phyloP scores from a whole-genome alignment of 805 yeast genomes.

The Tetrapisispora namnaoensis region DNA sequence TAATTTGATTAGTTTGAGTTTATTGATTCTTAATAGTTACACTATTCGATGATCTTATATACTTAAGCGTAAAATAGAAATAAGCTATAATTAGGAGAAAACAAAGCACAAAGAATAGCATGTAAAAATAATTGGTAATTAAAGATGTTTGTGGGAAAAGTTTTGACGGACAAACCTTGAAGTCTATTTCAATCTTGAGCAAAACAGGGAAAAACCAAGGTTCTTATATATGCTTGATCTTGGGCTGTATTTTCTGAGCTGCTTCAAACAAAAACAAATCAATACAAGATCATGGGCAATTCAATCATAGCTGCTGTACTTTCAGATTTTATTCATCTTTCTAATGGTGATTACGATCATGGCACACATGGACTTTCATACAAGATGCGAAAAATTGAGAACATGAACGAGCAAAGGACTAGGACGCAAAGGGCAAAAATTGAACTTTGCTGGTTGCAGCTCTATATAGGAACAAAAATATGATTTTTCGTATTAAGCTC shows the following conservation, averaged over 20 bases:
- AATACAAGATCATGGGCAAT: too few relatives aligned
- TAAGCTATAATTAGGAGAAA: not conserved
- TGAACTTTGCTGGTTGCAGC: too few relatives aligned
- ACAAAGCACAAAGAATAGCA: not conserved
- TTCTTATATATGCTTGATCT: not conserved
- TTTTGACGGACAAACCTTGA: too few relatives aligned
- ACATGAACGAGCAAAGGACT: not conserved
- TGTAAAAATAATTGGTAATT: too few relatives aligned
- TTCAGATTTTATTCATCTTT: too few relatives aligned
- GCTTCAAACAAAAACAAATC: not conserved
- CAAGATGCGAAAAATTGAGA: not conserved
- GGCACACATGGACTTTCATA: not conserved
- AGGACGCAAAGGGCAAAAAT: too few relatives aligned
- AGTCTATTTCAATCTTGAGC: not conserved
- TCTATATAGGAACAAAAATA: too few relatives aligned
- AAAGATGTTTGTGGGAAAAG: not conserved
- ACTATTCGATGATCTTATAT: slow-evolving; percentile 1
- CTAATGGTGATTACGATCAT: too few relatives aligned
- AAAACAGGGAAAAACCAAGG: not conserved
- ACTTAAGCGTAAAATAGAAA: not conserved
- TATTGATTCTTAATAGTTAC: not conserved
- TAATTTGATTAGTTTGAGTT: slow-evolving; percentile 3
- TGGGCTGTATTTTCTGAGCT: not conserved
- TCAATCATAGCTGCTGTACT: too few relatives aligned
- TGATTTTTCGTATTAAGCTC: too few relatives aligned